Percentiles rank a stretch among this genome's conserved stretches.
These are phyloP conservation scores for Diplotaxis tenuifolia DNA, from an alignment of 345 rosid species.

Conservation along the genomic window DNA sequence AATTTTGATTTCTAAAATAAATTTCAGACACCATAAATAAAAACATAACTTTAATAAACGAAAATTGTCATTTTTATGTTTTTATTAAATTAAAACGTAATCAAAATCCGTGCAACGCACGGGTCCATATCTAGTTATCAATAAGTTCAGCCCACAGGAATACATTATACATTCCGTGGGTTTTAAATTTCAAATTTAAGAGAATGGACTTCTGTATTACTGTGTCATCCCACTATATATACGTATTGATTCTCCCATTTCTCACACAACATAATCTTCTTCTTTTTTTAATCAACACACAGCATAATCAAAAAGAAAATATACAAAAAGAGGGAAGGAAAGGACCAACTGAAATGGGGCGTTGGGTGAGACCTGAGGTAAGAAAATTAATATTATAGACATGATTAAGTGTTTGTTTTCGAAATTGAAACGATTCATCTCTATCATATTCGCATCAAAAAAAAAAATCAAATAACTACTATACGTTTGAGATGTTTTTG, in stretches of 20 bases:
- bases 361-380: conserved; percentile 78
- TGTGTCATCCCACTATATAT: conserved; percentile 12
- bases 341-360: conserved; percentile 45
- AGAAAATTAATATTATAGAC: background rate
- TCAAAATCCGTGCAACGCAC: too few species aligned
- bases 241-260: conserved; percentile 10
- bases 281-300: too few species aligned
- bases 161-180: conserved; percentile 6
- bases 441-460: background rate
- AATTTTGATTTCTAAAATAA: too few species aligned
- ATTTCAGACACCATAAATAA: too few species aligned
- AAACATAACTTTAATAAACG: too few species aligned
- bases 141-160: conserved; percentile 23
- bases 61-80: too few species aligned
- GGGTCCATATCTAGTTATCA: too few species aligned
- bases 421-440: background rate
- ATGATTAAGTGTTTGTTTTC: background rate
- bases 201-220: conserved; percentile 4
- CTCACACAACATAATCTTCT: background rate
- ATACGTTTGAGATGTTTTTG: background rate
- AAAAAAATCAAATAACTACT: background rate
- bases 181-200: conserved; percentile 9
- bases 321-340: too few species aligned
- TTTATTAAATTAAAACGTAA: too few species aligned
- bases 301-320: too few species aligned